These are phyloP conservation scores for Lentithecium fluviatile DNA, from an alignment of 495 filamentous ascomycete genomes.

Conservation along the genomic window DNA sequence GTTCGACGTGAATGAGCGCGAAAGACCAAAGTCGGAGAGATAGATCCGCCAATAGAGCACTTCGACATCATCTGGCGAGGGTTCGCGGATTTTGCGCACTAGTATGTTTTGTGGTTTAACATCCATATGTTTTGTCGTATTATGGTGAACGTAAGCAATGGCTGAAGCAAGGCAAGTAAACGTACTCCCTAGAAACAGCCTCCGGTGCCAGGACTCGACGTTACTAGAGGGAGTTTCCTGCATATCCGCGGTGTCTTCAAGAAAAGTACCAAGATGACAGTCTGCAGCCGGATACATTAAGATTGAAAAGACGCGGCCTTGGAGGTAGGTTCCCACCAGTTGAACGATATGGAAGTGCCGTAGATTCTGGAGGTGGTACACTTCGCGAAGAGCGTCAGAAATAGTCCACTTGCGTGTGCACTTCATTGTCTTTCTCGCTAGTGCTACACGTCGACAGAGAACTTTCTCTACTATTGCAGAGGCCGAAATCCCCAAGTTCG, in stretches of 20 bases:
- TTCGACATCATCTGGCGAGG: too few relatives aligned
- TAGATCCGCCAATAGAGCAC: constrained; percentile 4
- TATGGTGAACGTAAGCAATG: constrained; percentile 15
- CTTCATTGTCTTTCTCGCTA: constrained; percentile 30
- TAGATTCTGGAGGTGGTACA: constrained; percentile 26
- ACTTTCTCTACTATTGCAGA: constrained; percentile 26
- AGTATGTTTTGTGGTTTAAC: constrained; percentile 30
- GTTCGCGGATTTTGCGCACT: too few relatives aligned
- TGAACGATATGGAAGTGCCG: constrained; percentile 30
- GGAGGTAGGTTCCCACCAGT: constrained; percentile 25
- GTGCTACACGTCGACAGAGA: constrained; percentile 18
- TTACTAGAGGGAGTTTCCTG: neutral
- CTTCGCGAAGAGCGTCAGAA: constrained; percentile 19
- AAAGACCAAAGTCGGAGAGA: constrained; percentile 17
- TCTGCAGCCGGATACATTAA: constrained; percentile 31
- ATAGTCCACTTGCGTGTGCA: constrained; percentile 7
- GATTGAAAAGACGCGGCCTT: constrained; percentile 16
- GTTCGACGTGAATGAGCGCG: neutral
- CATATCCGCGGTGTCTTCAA: constrained; percentile 11
- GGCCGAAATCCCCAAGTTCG: constrained; percentile 1
- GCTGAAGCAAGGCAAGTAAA: constrained; percentile 18
- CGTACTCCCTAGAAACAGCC: neutral
- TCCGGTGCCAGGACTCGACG: neutral
- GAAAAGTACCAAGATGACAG: constrained; percentile 13
- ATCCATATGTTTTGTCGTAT: constrained; percentile 31